These are phyloP conservation scores for Trichosporon sp. DNA, from an alignment of 1,284 basidiomycete genomes.

Conservation along the genomic window DNA sequence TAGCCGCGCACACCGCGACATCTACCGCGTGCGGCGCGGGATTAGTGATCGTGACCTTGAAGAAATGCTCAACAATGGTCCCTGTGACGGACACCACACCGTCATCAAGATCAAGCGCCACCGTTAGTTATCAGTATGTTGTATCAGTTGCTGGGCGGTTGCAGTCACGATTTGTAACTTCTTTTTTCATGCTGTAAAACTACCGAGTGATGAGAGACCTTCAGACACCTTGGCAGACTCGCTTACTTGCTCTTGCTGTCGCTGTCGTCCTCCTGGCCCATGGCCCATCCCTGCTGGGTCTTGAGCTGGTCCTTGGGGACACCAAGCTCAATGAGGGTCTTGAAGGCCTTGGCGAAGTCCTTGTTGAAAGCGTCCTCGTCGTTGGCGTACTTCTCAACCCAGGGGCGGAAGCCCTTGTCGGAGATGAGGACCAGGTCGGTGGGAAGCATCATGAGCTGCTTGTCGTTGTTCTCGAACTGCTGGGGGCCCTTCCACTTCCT, in stretches of 20 bases:
- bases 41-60: not conserved
- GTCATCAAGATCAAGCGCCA: constrained; percentile 1
- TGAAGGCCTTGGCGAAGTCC: constrained; percentile 75
- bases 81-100: not conserved
- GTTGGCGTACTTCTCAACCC: constrained; percentile 77
- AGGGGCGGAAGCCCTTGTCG: constrained; percentile 18
- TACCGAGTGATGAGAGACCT: constrained; percentile 12
- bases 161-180: not conserved
- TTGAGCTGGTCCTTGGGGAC: constrained; percentile 77
- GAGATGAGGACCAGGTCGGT: constrained; percentile 69
- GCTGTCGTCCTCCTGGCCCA: constrained; percentile 18
- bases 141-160: not conserved
- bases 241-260: not conserved
- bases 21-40: not conserved
- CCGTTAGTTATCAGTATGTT: not conserved
- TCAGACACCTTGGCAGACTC: not conserved
- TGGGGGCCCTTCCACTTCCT: constrained; percentile 59
- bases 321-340: constrained; percentile 82
- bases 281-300: constrained; percentile 22
- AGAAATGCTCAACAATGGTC: not conserved
- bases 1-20: not conserved
- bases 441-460: constrained; percentile 91
- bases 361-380: constrained; percentile 83
- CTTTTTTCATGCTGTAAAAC: constrained; percentile 19
- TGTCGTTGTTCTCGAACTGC: constrained; percentile 88